Conservation (phyloP, 2,329 filamentous ascomycete species). For the Apiospora sp. region DNA sequence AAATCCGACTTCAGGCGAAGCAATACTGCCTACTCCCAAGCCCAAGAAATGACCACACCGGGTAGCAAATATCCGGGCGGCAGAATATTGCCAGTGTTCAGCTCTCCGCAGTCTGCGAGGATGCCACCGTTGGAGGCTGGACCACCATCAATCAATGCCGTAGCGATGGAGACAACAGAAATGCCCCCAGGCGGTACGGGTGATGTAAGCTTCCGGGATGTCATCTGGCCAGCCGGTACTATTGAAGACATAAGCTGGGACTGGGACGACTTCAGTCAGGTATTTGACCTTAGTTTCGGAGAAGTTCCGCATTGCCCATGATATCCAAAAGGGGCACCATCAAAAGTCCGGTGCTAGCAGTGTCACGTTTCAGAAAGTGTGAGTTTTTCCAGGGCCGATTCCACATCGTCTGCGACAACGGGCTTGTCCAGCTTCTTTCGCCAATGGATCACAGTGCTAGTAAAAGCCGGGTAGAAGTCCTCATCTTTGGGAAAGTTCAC, state of each 20-base stretch:
- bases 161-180: not conserved
- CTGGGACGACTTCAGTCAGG: slow-evolving; percentile 27
- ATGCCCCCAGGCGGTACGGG: not conserved
- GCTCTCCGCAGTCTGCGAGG: not conserved
- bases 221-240: slow-evolving; percentile 16
- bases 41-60: not conserved
- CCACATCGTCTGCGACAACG: not conserved
- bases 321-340: not conserved
- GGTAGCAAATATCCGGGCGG: not conserved
- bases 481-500: slow-evolving; percentile 49
- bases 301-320: slow-evolving; percentile 3
- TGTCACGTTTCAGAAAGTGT: slow-evolving; percentile 17
- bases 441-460: slow-evolving; percentile 52
- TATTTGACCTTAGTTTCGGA: slow-evolving; percentile 22
- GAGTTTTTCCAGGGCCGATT: slow-evolving; percentile 6
- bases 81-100: not conserved
- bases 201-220: slow-evolving; percentile 13
- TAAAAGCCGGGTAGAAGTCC: slow-evolving; percentile 47
- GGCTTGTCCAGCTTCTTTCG: slow-evolving; percentile 11
- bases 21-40: slow-evolving; percentile 4
- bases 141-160: not conserved
- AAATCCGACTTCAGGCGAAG: not conserved
- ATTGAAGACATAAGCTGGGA: slow-evolving; percentile 26
- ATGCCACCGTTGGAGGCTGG: not conserved
- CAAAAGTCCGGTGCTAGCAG: not conserved